Evolutionary conservation across 768 basidiomycete species (phyloP).

Genomic region (Amanita rubescens): DNA sequence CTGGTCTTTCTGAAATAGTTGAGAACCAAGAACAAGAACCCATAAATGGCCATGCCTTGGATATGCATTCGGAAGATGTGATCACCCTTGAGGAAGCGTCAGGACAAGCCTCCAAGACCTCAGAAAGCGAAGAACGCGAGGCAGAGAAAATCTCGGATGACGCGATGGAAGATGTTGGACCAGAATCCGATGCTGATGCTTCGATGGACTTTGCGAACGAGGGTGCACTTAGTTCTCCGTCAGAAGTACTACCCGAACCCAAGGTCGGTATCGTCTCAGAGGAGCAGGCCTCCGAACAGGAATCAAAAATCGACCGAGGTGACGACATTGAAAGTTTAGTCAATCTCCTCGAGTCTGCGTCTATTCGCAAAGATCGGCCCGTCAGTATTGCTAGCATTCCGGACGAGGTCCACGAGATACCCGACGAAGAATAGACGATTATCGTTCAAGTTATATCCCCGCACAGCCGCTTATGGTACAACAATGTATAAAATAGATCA

Average conservation of each 20-base stretch:
- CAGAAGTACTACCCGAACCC: background rate
- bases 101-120: background rate
- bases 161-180: background rate
- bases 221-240: background rate
- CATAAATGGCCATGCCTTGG: background rate
- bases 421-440: constrained; percentile 38
- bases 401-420: constrained; percentile 48
- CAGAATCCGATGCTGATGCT: background rate
- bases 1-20: background rate
- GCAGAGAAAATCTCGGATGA: background rate
- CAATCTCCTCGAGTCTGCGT: constrained; percentile 48
- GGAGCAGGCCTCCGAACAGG: background rate
- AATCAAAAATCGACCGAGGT: constrained; percentile 10
- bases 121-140: constrained; percentile 2
- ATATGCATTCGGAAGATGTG: constrained; percentile 5
- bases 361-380: constrained; percentile 31
- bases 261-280: background rate
- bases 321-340: constrained; percentile 60
- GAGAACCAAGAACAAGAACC: background rate
- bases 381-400: constrained; percentile 42
- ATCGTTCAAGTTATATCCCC: background rate
- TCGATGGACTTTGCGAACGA: background rate
- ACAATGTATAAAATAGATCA: background rate
- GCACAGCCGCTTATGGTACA: background rate
- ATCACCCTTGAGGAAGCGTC: background rate